A percentile compares a stretch with the other conserved stretches of the same genome.
Conservation (phyloP, 1,139 yeast species). For the Hyphopichia fennica region DNA sequence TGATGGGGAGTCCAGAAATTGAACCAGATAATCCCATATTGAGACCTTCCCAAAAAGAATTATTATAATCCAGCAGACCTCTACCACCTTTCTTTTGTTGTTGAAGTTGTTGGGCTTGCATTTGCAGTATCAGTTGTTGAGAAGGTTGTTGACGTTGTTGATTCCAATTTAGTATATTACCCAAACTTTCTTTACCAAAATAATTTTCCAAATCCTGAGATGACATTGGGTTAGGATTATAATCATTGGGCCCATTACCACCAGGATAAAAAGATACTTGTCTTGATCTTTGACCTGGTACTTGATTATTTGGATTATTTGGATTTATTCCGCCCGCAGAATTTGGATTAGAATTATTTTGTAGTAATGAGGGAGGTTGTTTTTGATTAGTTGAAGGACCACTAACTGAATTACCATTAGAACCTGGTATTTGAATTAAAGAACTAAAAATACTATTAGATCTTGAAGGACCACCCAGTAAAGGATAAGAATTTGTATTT, state of each 20-base stretch:
- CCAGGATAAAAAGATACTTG: conserved; percentile 10
- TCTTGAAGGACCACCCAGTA: conserved; percentile 20
- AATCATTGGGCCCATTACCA: conserved; percentile 16
- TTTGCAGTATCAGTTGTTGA: conserved; percentile 10
- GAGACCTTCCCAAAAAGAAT: conserved; percentile 24
- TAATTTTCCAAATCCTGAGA: conserved; percentile 46
- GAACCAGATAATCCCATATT: conserved; percentile 24
- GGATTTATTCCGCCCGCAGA: conserved; percentile 17
- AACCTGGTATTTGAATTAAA: conserved; percentile 40
- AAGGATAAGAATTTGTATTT: neutral
- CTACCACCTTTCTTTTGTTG: conserved; percentile 15
- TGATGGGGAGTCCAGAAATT: conserved; percentile 24
- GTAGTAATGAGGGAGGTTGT: neutral
- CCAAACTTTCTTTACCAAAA: conserved; percentile 42
- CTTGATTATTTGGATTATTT: conserved; percentile 3
- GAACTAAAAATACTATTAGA: conserved; percentile 46
- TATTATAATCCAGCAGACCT: conserved; percentile 26
- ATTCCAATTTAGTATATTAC: conserved; percentile 33
- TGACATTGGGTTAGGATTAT: conserved; percentile 19
- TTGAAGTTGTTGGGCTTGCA: conserved; percentile 4
- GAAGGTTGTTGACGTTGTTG: conserved; percentile 13
- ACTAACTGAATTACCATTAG: conserved; percentile 34
- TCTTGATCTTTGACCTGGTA: conserved; percentile 4
- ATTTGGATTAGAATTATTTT: conserved; percentile 1
- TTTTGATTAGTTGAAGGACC: conserved; percentile 18